These are phyloP conservation scores for Raffaelea arxii DNA, from an alignment of 2,329 filamentous ascomycete species.

Conservation along the genomic window DNA sequence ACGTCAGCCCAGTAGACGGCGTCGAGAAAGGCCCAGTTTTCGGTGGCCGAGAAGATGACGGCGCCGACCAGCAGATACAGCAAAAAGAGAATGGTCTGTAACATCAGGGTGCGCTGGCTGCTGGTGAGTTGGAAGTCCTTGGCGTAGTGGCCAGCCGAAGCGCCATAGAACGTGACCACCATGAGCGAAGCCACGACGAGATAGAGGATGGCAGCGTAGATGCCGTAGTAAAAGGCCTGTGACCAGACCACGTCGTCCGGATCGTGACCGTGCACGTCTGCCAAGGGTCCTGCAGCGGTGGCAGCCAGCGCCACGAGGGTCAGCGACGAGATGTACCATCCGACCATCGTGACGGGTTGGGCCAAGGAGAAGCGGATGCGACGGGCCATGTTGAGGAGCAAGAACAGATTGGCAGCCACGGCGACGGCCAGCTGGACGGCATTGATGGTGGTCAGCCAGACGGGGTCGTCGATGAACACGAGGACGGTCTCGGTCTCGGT, in stretches of 20 bases:
- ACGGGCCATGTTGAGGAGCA: conserved; percentile 80
- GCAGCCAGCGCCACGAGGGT: conserved; percentile 57
- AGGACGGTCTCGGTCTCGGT: conserved; percentile 35
- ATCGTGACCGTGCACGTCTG: conserved; percentile 18
- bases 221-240: conserved; percentile 79
- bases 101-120: conserved; percentile 76
- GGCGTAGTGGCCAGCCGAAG: conserved; percentile 57
- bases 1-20: conserved; percentile 72
- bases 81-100: conserved; percentile 82
- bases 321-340: conserved; percentile 62
- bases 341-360: conserved; percentile 70
- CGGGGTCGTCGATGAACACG: conserved; percentile 53
- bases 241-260: conserved; percentile 51
- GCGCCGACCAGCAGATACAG: conserved; percentile 72
- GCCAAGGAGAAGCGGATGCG: conserved; percentile 72
- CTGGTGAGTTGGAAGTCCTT: conserved; percentile 71
- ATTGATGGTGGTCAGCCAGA: conserved; percentile 68
- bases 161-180: conserved; percentile 70
- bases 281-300: conserved; percentile 52
- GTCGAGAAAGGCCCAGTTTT: conserved; percentile 69
- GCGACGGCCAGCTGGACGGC: conserved; percentile 68
- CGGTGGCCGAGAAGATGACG: conserved; percentile 61
- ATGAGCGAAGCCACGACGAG: conserved; percentile 69
- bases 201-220: conserved; percentile 72
- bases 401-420: conserved; percentile 67